Base-by-base conservation (phyloP, 495 filamentous ascomycete genomes). In the Talaromyces proteolyticus region DNA sequence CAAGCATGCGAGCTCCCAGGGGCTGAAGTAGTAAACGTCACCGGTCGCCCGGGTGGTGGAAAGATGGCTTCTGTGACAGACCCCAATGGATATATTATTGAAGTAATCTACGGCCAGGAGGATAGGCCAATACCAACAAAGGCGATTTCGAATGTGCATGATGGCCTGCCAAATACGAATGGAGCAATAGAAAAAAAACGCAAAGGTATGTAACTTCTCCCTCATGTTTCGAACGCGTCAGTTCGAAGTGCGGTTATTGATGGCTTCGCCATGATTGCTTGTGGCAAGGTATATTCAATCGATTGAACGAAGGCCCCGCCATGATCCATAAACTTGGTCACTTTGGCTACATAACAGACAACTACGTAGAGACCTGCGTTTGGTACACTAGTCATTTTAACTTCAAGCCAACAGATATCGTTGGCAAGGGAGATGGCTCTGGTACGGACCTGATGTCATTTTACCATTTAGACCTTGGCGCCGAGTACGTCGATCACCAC, bases 321-420 rank as follows among this genome's bases (percentile, higher is more conserved):
- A 74, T 78, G 1, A 67, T 86, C 6, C 80, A 86, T 65, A 87
- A 86, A 18, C 71, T 87, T 2, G 84, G 82, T 11, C 84, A 87
- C 64, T 86, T 80, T 51, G 87, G 86, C 10, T 62, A 82, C 40
- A 78, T 76, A 57, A 79, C 84, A 6, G 73, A 73, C 48, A 62
- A 83, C 47, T 88, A 84, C 53, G 69, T 75, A 11, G 65, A 65
- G 21, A 63, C 76, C 17, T 61, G 81, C 50, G 59, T 76, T 5
- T 91, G 84, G 62, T 91, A 87, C 62, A 79, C 76, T 5, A 59
- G 55, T 2, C 76, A 72, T 44, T 89, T 91, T 72, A 91, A 89
- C 64, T 68, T 89, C 46, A 68, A 78, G 36, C 79, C 84, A 0
- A 53, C 55, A 3, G 65, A 72, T 40, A 54, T 70, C 11, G 49